Percentiles rank a stretch among this genome's conserved stretches.
phyloP scores from a whole-genome alignment of 2,329 filamentous ascomycete genomes.

The Magnaporthiopsis poae region DNA sequence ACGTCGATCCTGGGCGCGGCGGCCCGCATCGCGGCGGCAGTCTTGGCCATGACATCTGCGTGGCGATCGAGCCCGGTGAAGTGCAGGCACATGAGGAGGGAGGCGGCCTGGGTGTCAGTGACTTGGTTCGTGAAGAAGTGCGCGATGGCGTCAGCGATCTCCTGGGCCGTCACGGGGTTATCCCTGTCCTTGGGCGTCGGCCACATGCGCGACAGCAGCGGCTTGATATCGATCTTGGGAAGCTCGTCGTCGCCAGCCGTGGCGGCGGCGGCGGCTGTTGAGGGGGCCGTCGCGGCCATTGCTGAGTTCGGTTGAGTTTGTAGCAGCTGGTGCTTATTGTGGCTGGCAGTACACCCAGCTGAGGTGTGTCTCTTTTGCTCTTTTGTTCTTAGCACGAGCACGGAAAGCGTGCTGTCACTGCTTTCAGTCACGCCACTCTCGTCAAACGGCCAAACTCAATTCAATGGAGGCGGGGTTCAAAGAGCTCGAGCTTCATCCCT shows the following conservation, averaged over 20 bases:
- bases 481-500: too few relatives aligned
- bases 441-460: too few relatives aligned
- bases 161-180: conserved; percentile 54
- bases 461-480: too few relatives aligned
- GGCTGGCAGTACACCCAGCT: not conserved
- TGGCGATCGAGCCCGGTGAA: conserved; percentile 79
- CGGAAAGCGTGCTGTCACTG: not conserved
- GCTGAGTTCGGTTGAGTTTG: not conserved
- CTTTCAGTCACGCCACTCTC: too few relatives aligned
- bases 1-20: conserved; percentile 66
- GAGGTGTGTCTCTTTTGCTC: too few relatives aligned
- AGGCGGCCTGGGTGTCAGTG: conserved; percentile 77
- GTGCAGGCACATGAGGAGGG: conserved; percentile 81
- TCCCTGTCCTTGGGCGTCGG: conserved; percentile 33
- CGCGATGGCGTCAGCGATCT: conserved; percentile 83
- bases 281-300: not conserved
- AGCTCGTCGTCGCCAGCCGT: not conserved
- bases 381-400: not conserved
- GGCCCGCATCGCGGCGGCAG: conserved; percentile 72
- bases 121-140: conserved; percentile 74
- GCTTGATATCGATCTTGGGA: conserved; percentile 50
- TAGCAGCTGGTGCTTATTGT: not conserved
- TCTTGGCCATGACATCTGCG: conserved; percentile 76
- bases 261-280: not conserved
- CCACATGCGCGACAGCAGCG: conserved; percentile 65